Evolutionary conservation across 2,329 filamentous ascomycete species (phyloP).

Genomic region (Cordyceps militaris): DNA sequence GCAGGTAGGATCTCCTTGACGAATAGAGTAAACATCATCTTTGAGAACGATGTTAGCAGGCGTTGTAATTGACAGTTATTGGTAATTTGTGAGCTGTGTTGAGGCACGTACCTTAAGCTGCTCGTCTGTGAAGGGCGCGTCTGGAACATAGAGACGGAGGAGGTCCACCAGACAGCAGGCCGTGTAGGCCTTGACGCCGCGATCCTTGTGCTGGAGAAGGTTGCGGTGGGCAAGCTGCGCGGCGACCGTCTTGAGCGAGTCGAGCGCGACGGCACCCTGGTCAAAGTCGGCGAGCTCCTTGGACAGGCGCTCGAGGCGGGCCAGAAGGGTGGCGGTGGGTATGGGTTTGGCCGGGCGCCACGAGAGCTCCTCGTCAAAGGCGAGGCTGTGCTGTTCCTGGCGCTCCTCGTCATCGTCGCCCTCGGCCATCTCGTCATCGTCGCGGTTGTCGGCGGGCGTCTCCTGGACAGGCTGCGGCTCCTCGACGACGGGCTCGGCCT

Average conservation of each 20-base stretch:
- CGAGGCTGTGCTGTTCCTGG: constrained; percentile 40
- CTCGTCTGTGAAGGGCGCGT: constrained; percentile 84
- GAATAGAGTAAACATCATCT: constrained; percentile 93
- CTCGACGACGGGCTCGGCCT: constrained; percentile 4
- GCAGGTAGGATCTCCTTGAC: constrained; percentile 76
- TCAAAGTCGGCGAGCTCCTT: constrained; percentile 80
- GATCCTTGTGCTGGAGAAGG: constrained; percentile 84
- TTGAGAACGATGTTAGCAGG: constrained; percentile 17
- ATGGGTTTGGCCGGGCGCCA: constrained; percentile 92
- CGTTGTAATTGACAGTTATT: neutral
- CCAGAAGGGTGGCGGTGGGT: constrained; percentile 70
- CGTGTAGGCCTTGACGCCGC: constrained; percentile 82
- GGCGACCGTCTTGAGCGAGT: constrained; percentile 77
- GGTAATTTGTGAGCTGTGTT: no score
- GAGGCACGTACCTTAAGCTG: constrained; percentile 64
- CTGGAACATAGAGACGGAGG: constrained; percentile 82
- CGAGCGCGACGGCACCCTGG: constrained; percentile 75
- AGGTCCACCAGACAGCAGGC: constrained; percentile 90
- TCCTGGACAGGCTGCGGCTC: constrained; percentile 17
- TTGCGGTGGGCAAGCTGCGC: constrained; percentile 78
- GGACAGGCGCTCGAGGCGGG: constrained; percentile 71
- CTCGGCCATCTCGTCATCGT: constrained; percentile 16
- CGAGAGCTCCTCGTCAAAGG: constrained; percentile 79
- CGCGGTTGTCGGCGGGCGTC: constrained; percentile 10
- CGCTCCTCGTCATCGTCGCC: constrained; percentile 21